These are phyloP conservation scores for Zygoascus flipseniorum DNA, from an alignment of 805 yeast species.

Conservation along the genomic window DNA sequence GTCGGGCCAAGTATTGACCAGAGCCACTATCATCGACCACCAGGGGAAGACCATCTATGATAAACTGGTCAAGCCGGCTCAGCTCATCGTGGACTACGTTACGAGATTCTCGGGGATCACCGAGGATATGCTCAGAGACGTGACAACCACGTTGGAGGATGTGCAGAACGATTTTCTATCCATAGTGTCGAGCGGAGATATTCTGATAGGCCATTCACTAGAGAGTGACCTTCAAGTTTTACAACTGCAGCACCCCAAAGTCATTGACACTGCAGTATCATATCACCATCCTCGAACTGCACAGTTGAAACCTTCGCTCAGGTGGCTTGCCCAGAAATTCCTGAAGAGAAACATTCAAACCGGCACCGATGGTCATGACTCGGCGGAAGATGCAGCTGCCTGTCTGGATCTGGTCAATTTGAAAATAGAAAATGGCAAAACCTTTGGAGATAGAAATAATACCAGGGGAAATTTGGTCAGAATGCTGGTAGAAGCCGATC, in stretches of 20 bases:
- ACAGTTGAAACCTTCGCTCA: conserved; percentile 71
- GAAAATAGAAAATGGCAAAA: conserved; percentile 58
- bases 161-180: conserved; percentile 50
- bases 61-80: conserved; percentile 68
- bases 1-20: conserved; percentile 57
- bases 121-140: conserved; percentile 50
- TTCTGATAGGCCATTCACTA: conserved; percentile 81
- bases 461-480: conserved; percentile 7
- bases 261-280: conserved; percentile 73
- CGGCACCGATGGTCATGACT: conserved; percentile 70
- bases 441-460: conserved; percentile 43
- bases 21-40: conserved; percentile 67
- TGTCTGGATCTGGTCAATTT: conserved; percentile 69
- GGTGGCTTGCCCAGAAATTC: conserved; percentile 53
- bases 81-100: conserved; percentile 66
- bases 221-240: conserved; percentile 74
- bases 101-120: conserved; percentile 87
- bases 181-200: conserved; percentile 47
- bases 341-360: conserved; percentile 56
- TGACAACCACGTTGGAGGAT: conserved; percentile 56
- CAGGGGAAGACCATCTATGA: conserved; percentile 52
- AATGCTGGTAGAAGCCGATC: conserved; percentile 7
- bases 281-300: conserved; percentile 75
- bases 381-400: conserved; percentile 76
- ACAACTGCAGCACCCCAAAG: conserved; percentile 57